These are phyloP conservation scores for Rhizopus delemar DNA, from an alignment of 371 early-diverging fungal species.

Conservation along the genomic window DNA sequence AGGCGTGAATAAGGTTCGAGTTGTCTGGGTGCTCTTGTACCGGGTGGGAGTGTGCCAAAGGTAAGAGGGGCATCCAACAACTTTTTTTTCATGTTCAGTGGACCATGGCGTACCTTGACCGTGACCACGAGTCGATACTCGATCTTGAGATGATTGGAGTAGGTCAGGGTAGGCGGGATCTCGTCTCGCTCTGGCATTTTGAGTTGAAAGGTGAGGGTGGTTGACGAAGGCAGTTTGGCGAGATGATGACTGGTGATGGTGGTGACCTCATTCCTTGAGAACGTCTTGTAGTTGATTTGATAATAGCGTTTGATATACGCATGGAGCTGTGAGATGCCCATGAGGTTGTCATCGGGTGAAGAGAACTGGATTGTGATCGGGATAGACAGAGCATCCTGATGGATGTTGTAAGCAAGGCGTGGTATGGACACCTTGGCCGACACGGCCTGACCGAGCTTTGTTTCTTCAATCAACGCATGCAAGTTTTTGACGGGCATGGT, in stretches of 20 bases:
- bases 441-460: constrained; percentile 11
- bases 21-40: constrained; percentile 27
- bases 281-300: constrained; percentile 30
- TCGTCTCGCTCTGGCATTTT: constrained; percentile 4
- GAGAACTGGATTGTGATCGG: constrained; percentile 17
- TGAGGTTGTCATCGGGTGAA: constrained; percentile 5
- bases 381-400: constrained; percentile 19
- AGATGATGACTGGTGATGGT: constrained; percentile 14
- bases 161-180: constrained; percentile 18
- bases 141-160: constrained; percentile 22
- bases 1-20: constrained; percentile 20
- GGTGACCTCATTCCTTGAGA: constrained; percentile 24
- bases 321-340: constrained; percentile 18
- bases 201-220: constrained; percentile 15
- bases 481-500: constrained; percentile 27
- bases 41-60: constrained; percentile 27
- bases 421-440: constrained; percentile 25
- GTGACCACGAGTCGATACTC: constrained; percentile 22
- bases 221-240: constrained; percentile 6
- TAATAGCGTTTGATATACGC: constrained; percentile 28
- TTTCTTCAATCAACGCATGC: constrained; percentile 14
- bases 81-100: constrained; percentile 25
- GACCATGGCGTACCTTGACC: constrained; percentile 24
- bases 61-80: constrained; percentile 24
- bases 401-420: constrained; percentile 26